Percentiles rank a stretch among this genome's conserved stretches.
These are phyloP conservation scores for Boletus bicolor DNA, from an alignment of 768 basidiomycete species.

Conservation along the genomic window DNA sequence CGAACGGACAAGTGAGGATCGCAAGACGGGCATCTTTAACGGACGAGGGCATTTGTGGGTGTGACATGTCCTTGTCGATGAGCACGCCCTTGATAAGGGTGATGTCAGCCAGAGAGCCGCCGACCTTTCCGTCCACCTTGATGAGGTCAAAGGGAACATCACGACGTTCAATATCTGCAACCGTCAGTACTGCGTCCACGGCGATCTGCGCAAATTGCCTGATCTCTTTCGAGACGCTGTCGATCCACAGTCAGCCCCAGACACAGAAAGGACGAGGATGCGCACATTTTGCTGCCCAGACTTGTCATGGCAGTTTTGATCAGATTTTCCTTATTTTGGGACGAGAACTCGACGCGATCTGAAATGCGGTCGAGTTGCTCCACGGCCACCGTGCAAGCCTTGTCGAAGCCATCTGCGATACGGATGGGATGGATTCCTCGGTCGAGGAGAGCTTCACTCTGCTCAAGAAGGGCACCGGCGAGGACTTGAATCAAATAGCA, in stretches of 20 bases:
- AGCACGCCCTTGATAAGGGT: slow-evolving; percentile 95
- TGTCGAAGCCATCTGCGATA: slow-evolving; percentile 98
- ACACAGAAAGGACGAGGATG: neutral
- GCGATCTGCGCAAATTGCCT: slow-evolving; percentile 96
- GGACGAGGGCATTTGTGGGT: slow-evolving; percentile 92
- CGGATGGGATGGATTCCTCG: slow-evolving; percentile 98
- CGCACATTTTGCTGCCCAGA: slow-evolving; percentile 95
- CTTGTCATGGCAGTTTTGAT: slow-evolving; percentile 95
- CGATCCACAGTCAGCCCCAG: slow-evolving; percentile 1
- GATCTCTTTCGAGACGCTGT: slow-evolving; percentile 95
- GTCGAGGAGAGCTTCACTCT: slow-evolving; percentile 95
- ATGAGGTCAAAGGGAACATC: slow-evolving; percentile 98
- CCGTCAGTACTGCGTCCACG: slow-evolving; percentile 92
- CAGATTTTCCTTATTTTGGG: slow-evolving; percentile 79
- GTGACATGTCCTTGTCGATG: slow-evolving; percentile 99
- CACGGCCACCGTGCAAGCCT: slow-evolving; percentile 87
- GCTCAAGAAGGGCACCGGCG: slow-evolving; percentile 94
- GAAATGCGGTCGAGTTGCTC: slow-evolving; percentile 88
- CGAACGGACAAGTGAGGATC: slow-evolving; percentile 98
- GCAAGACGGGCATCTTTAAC: slow-evolving; percentile 90
- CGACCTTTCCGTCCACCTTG: slow-evolving; percentile 99
- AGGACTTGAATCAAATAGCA: slow-evolving; percentile 56
- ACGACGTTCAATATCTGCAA: slow-evolving; percentile 90
- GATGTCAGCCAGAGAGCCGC: slow-evolving; percentile 94
- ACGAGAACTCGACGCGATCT: slow-evolving; percentile 84